Evolutionary conservation across 2,329 filamentous ascomycete species (phyloP).

Genomic region (Hymenoscyphus occultus): DNA sequence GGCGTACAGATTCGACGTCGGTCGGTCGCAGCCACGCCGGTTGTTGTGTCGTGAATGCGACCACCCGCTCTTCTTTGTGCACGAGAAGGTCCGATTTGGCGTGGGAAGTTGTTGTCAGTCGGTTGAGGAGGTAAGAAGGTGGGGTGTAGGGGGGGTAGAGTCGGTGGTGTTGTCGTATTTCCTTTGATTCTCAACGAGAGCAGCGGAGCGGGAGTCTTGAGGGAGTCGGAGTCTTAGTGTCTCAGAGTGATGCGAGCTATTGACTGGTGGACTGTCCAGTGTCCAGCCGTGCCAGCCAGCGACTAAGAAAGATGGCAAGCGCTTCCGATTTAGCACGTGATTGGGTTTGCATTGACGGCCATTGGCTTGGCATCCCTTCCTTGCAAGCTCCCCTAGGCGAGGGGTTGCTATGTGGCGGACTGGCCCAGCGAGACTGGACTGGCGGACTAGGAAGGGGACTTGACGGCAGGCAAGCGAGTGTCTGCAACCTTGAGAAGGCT

Average conservation of each 20-base stretch:
- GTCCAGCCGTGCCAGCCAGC: neutral
- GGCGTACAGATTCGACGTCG: constrained; percentile 5
- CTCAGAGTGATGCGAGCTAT: constrained; percentile 3
- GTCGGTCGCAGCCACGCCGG: constrained; percentile 23
- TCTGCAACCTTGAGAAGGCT: neutral
- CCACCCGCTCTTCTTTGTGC: neutral
- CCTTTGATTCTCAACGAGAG: neutral
- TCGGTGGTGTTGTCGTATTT: constrained; percentile 6
- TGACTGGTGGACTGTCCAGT: neutral
- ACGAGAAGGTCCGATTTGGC: neutral
- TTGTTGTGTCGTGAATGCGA: constrained; percentile 9
- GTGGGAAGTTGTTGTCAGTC: neutral
- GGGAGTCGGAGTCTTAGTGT: constrained; percentile 1
- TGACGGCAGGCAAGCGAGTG: neutral
- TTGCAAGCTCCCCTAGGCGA: neutral
- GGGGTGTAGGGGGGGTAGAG: constrained; percentile 5
- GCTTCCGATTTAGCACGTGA: neutral
- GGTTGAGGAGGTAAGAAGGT: neutral
- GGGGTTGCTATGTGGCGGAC: neutral
- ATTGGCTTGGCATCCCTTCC: neutral
- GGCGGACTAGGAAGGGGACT: too few relatives aligned
- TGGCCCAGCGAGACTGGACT: too few relatives aligned
- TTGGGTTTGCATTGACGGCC: neutral
- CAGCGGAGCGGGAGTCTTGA: neutral
- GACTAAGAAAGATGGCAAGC: neutral